Conservation (phyloP, 768 basidiomycete genomes). For the Russula ochroleuca region DNA sequence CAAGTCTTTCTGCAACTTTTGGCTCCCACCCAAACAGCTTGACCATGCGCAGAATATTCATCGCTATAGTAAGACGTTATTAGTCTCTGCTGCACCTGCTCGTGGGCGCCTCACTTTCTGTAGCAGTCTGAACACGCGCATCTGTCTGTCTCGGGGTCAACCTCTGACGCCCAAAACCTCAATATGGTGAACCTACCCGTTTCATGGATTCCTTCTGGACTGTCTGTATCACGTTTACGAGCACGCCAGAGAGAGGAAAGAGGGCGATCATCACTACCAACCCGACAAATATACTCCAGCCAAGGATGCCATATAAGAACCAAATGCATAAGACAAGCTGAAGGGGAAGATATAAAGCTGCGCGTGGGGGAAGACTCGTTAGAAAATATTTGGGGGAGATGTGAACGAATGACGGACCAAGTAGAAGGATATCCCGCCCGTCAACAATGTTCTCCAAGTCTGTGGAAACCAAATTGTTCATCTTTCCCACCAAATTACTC, state of each 20-base stretch:
- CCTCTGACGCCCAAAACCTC: neutral
- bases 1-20: slow-evolving; percentile 39
- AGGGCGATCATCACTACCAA: slow-evolving; percentile 39
- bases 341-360: slow-evolving; percentile 39
- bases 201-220: slow-evolving; percentile 42
- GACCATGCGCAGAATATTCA: slow-evolving; percentile 44
- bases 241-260: slow-evolving; percentile 41
- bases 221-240: slow-evolving; percentile 37
- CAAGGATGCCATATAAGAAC: slow-evolving; percentile 46
- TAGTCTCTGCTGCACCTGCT: neutral
- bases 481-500: slow-evolving; percentile 63
- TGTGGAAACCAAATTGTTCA: slow-evolving; percentile 72
- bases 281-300: slow-evolving; percentile 48
- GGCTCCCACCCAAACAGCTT: slow-evolving; percentile 64
- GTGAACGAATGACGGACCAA: slow-evolving; percentile 8
- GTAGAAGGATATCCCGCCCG: slow-evolving; percentile 31
- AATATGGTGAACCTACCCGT: slow-evolving; percentile 30
- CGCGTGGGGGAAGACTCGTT: neutral
- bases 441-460: slow-evolving; percentile 42
- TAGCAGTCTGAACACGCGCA: slow-evolving; percentile 43
- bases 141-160: slow-evolving; percentile 38
- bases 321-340: slow-evolving; percentile 39
- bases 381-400: neutral
- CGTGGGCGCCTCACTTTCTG: slow-evolving; percentile 36
- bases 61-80: slow-evolving; percentile 28